Conservation (phyloP, 2,329 filamentous ascomycete genomes). For the Diplodia scrobiculata region DNA sequence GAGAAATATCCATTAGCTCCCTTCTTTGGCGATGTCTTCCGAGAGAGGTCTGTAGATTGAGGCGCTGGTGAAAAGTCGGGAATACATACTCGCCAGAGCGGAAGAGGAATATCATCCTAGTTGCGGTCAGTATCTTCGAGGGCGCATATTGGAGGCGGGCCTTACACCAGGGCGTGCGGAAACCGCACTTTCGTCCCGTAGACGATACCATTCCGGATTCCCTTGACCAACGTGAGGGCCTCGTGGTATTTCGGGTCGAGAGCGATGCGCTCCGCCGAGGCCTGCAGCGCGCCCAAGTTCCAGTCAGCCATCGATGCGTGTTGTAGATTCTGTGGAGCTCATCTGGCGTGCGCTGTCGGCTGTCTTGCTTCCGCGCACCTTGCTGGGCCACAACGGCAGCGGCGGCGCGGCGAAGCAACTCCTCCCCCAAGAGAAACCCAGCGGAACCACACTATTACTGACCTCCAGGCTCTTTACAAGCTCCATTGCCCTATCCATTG, state of each 20-base stretch:
- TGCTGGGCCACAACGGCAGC: background rate
- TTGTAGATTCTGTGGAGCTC: background rate
- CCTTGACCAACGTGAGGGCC: constrained; percentile 82
- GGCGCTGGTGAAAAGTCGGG: constrained; percentile 2
- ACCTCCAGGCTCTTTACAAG: constrained; percentile 25
- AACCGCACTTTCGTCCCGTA: constrained; percentile 98
- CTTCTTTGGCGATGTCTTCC: no score
- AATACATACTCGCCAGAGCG: constrained; percentile 77
- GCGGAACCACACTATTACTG: background rate
- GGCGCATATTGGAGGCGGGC: background rate
- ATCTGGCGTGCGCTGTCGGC: no score
- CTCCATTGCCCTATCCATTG: constrained; percentile 14
- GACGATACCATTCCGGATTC: constrained; percentile 91
- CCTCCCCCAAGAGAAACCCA: background rate
- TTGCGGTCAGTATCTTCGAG: background rate
- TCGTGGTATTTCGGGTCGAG: constrained; percentile 85
- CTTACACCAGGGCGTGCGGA: constrained; percentile 87
- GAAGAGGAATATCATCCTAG: constrained; percentile 93
- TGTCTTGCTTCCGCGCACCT: background rate
- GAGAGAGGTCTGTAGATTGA: no score
- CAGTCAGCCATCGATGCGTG: constrained; percentile 9
- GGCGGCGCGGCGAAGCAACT: background rate
- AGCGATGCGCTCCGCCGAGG: constrained; percentile 64
- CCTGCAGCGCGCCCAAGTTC: background rate
- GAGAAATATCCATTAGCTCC: background rate